These are phyloP conservation scores for Phaffia australis DNA, from an alignment of 768 basidiomycete genomes.

Conservation along the genomic window DNA sequence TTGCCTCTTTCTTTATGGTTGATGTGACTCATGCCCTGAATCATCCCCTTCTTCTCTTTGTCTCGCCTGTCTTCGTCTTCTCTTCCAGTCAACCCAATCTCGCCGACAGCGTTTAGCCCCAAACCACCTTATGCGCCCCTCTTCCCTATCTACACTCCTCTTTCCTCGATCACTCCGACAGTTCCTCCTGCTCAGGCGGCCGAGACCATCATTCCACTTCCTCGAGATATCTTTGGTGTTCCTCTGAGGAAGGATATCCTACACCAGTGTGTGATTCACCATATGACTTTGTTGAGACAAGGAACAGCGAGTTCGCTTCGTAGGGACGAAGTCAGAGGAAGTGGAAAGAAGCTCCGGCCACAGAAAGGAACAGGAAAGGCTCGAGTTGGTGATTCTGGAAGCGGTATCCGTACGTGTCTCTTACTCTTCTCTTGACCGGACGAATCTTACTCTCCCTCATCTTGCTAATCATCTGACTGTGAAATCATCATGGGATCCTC, in stretches of 20 bases:
- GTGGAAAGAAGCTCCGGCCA: constrained; percentile 72
- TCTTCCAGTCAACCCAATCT: constrained; percentile 18
- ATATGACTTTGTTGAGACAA: constrained; percentile 52
- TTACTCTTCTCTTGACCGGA: neutral
- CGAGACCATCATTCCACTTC: constrained; percentile 37
- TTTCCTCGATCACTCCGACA: constrained; percentile 27
- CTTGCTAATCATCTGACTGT: neutral
- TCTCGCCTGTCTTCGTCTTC: neutral
- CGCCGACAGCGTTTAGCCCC: constrained; percentile 8
- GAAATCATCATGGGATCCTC: neutral
- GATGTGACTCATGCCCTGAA: neutral
- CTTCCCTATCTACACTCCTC: constrained; percentile 29
- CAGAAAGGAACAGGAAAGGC: constrained; percentile 90
- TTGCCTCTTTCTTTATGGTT: too few species aligned
- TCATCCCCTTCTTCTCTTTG: neutral
- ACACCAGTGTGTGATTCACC: constrained; percentile 78
- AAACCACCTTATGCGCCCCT: constrained; percentile 22
- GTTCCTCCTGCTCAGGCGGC: constrained; percentile 10
- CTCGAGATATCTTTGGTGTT: constrained; percentile 60
- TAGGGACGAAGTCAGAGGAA: constrained; percentile 77
- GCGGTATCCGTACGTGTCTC: constrained; percentile 34
- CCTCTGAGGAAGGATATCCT: constrained; percentile 85
- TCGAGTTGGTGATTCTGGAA: constrained; percentile 72
- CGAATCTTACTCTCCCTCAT: too few species aligned
- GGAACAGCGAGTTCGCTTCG: neutral